A percentile compares a stretch with the other conserved stretches of the same genome.
phyloP scores from a whole-genome alignment of 163 green algal species.

The Trebouxiophyceae sp. region DNA sequence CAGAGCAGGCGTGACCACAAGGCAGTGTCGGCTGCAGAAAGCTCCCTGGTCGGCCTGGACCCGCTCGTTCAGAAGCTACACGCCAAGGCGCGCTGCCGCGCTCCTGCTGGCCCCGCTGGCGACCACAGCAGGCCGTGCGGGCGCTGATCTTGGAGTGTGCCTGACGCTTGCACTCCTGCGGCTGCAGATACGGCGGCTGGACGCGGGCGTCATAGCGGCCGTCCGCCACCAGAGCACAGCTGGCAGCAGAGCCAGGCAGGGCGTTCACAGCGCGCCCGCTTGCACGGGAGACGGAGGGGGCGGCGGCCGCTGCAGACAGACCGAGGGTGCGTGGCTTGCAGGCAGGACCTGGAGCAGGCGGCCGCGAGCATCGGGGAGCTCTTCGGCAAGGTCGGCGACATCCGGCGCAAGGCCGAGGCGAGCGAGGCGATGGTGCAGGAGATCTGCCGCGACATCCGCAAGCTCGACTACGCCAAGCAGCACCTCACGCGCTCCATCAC shows the following conservation, averaged over 20 bases:
- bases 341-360: conserved; percentile 69
- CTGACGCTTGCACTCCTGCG: neutral
- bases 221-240: conserved; percentile 75
- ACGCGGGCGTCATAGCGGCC: conserved; percentile 81
- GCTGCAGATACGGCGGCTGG: conserved; percentile 72
- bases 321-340: too few relatives aligned
- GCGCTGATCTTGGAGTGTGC: neutral
- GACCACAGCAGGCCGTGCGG: too few relatives aligned
- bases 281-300: neutral
- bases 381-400: conserved; percentile 69
- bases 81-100: conserved; percentile 39
- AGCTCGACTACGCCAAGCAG: conserved; percentile 94
- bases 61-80: conserved; percentile 54
- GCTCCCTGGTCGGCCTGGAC: conserved; percentile 60
- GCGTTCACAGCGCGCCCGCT: too few relatives aligned
- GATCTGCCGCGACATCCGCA: conserved; percentile 95
- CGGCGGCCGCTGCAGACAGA: too few relatives aligned
- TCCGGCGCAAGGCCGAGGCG: conserved; percentile 81
- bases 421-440: conserved; percentile 87
- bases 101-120: too few relatives aligned
- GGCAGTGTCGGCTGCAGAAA: conserved; percentile 55
- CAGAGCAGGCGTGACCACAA: too few relatives aligned
- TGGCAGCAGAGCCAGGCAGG: conserved; percentile 53
- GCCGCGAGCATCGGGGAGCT: conserved; percentile 79
- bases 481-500: conserved; percentile 94